phyloP scores from a whole-genome alignment of 495 filamentous ascomycete genomes.

The Recurvomyces mirabilis region DNA sequence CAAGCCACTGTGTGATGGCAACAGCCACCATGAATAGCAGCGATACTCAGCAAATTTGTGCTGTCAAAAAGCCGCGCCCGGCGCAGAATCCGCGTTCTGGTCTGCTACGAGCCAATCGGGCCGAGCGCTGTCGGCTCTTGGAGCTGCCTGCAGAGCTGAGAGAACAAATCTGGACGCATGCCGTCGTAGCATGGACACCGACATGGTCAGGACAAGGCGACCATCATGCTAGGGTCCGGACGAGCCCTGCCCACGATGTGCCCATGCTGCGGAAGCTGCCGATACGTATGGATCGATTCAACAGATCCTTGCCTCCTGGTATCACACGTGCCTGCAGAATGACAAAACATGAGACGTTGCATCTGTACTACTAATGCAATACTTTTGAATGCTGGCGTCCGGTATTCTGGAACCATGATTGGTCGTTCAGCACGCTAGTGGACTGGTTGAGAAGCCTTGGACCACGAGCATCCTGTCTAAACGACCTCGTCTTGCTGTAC shows the following conservation, averaged over 20 bases:
- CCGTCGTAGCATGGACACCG: not conserved
- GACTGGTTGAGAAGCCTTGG: slow-evolving; percentile 6
- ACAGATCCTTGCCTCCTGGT: not conserved
- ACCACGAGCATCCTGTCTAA: not conserved
- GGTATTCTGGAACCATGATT: slow-evolving; percentile 4
- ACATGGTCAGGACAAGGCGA: not conserved
- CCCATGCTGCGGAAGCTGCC: not conserved
- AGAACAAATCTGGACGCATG: not conserved
- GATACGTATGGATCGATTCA: slow-evolving; percentile 8
- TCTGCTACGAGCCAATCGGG: not conserved
- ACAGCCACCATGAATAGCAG: too few species aligned
- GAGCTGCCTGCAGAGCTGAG: slow-evolving; percentile 1
- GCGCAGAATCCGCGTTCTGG: too few species aligned
- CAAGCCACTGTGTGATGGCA: too few species aligned
- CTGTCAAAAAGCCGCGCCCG: not conserved
- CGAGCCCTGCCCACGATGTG: too few species aligned
- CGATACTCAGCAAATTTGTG: not conserved
- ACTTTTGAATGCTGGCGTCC: slow-evolving; percentile 9
- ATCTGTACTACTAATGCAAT: slow-evolving; percentile 4
- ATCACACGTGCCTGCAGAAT: slow-evolving; percentile 4
- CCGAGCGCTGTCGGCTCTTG: not conserved
- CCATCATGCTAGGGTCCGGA: too few species aligned
- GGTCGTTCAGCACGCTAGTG: not conserved
- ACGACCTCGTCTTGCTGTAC: slow-evolving; percentile 2
- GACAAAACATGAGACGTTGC: slow-evolving; percentile 2